Evolutionary conservation across 768 basidiomycete species (phyloP).

Genomic region (Mycena vulgaris): DNA sequence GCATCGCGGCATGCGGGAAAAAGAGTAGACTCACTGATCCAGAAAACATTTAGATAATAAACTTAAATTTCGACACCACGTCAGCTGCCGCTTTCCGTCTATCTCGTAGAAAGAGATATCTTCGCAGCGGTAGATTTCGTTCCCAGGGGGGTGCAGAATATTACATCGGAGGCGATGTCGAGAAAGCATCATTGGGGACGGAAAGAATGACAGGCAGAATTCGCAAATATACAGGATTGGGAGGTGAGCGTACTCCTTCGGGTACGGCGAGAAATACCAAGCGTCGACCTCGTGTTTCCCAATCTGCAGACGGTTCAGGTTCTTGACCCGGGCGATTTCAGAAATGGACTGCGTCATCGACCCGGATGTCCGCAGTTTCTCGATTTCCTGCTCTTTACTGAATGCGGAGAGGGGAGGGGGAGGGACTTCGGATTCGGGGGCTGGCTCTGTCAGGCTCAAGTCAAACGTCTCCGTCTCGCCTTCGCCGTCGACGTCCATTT

Average conservation of each 20-base stretch:
- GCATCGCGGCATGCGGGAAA: conserved; percentile 24
- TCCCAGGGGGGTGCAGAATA: conserved; percentile 95
- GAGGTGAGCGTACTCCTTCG: conserved; percentile 97
- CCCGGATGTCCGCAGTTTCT: conserved; percentile 96
- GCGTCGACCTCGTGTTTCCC: conserved; percentile 97
- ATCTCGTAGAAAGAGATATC: conserved; percentile 99
- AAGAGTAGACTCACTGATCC: conserved; percentile 82
- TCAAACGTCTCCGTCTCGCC: conserved; percentile 82
- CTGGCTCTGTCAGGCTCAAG: conserved; percentile 67
- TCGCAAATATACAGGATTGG: conserved; percentile 98
- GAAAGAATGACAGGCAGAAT: conserved; percentile 95
- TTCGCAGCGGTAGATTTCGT: conserved; percentile 99
- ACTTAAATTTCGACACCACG: conserved; percentile 98
- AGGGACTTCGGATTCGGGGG: conserved; percentile 58
- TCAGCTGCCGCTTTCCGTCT: conserved; percentile 95
- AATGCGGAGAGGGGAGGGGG: conserved; percentile 74
- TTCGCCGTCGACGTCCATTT: conserved; percentile 84
- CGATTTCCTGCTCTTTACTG: conserved; percentile 99
- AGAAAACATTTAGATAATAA: conserved; percentile 98
- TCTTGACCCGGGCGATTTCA: conserved; percentile 98
- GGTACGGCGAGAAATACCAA: conserved; percentile 99
- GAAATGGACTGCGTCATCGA: conserved; percentile 99
- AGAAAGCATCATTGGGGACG: conserved; percentile 90
- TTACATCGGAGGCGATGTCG: conserved; percentile 94
- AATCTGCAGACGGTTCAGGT: conserved; percentile 96